A percentile compares a stretch with the other conserved stretches of the same genome.
Conservation (phyloP, 1,284 basidiomycete genomes). For the Austroboletus novae-zelandiae region DNA sequence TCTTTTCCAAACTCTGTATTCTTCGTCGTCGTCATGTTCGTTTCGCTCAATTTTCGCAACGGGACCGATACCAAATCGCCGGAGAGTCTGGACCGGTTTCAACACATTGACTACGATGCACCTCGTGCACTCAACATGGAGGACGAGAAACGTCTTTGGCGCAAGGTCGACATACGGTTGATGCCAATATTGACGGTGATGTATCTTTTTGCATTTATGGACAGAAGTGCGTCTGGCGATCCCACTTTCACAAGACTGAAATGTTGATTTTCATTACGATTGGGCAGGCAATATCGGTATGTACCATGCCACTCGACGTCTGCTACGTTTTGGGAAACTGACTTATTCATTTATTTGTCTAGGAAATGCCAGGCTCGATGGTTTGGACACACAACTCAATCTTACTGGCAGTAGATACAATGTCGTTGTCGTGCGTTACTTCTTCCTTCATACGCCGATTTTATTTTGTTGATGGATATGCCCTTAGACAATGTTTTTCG, state of each 20-base stretch:
- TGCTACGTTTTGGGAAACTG: background rate
- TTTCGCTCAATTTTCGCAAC: no score
- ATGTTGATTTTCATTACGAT: background rate
- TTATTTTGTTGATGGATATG: background rate
- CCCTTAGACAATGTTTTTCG: slow-evolving; percentile 64
- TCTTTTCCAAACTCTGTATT: background rate
- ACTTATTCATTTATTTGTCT: background rate
- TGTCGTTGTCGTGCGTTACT: slow-evolving; percentile 52
- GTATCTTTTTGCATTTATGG: slow-evolving; percentile 65
- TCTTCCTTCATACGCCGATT: background rate
- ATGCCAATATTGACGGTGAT: slow-evolving; percentile 65
- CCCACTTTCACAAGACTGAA: background rate
- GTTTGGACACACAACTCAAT: slow-evolving; percentile 50
- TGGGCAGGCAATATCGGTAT: slow-evolving; percentile 54
- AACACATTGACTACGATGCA: background rate
- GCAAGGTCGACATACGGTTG: slow-evolving; percentile 61
- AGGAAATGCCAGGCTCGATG: slow-evolving; percentile 69
- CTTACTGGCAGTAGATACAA: slow-evolving; percentile 62
- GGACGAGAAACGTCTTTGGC: slow-evolving; percentile 57
- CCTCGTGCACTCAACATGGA: slow-evolving; percentile 27
- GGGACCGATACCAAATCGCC: background rate
- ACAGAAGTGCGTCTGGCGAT: slow-evolving; percentile 45
- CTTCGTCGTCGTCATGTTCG: slow-evolving; percentile 2
- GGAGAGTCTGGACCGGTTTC: background rate
- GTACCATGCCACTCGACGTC: slow-evolving; percentile 1